Percentiles rank a stretch among this genome's conserved stretches.
Conservation (phyloP, 2,329 filamentous ascomycete genomes). For the Cladosporium sp. region DNA sequence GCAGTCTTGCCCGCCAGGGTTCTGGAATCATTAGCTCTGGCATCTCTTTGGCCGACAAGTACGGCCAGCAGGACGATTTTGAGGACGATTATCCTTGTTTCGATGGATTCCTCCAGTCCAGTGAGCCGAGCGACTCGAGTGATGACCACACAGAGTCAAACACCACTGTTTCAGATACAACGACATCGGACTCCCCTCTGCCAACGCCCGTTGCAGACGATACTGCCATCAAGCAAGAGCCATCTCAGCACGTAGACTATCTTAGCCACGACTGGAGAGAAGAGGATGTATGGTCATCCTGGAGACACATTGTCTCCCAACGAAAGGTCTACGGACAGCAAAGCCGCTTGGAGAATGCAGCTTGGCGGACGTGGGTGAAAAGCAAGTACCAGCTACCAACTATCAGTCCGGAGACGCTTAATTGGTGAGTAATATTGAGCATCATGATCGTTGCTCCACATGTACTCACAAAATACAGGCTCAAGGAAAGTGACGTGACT, state of each 20-base stretch:
- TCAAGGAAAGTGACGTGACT: conserved; percentile 95
- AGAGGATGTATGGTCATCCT: conserved; percentile 96
- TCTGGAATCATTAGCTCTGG: conserved; percentile 65
- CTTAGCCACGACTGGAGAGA: conserved; percentile 91
- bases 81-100: conserved; percentile 39
- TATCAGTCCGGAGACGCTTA: conserved; percentile 85
- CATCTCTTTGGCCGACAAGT: conserved; percentile 59
- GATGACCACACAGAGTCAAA: conserved; percentile 27
- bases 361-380: conserved; percentile 97
- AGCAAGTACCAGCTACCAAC: conserved; percentile 84
- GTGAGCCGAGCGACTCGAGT: conserved; percentile 29
- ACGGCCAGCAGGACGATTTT: conserved; percentile 37
- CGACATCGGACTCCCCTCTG: conserved; percentile 60
- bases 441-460: neutral
- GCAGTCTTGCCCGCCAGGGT: conserved; percentile 54
- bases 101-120: conserved; percentile 53
- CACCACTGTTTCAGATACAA: conserved; percentile 54
- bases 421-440: conserved; percentile 67
- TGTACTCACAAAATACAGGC: conserved; percentile 58
- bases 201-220: conserved; percentile 72
- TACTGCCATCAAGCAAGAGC: conserved; percentile 70
- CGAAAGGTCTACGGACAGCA: conserved; percentile 78
- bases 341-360: conserved; percentile 87
- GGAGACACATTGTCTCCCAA: conserved; percentile 87
- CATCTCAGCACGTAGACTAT: conserved; percentile 91